Evolutionary conservation across 768 basidiomycete species (phyloP), one percentile per base, ranked within the genome.

Genomic region (Termitomyces sp.): DNA sequence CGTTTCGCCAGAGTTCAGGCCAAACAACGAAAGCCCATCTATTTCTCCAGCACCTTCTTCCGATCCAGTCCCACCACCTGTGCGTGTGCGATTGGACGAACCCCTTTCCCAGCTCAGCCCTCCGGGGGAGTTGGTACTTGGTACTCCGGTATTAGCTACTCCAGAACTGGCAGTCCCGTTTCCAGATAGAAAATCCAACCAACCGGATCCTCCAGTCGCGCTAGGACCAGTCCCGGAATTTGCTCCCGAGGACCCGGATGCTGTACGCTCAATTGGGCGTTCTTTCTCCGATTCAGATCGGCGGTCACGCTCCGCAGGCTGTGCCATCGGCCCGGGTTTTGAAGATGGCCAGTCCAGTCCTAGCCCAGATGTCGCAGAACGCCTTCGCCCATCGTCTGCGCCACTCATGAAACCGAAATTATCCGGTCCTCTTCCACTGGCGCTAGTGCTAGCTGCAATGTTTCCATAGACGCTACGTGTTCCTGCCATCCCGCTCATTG

Each of bases 141-240:
- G n/a, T 18, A 53, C 16, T 36, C 57, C 60, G 1, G 49, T 15
- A 24, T 24, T 20, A 28, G 44, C 11, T 7, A 54, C 53, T 42
- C 54, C 54, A 33, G 55, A 44, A 20, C 7, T 38, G 11, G 33
- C 13, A 6, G 9, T 35, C 3, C 39, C 36, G 7, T 44, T 63
- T 33, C 62, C 62, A 12, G 62, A 63, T 24, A 63, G 16, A 55
- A 59, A 63, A 20, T 63, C 54, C 40, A 63, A 28, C 62, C 62
- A 63, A 9, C 42, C 62, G 2, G 62, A 5, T 18, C 62, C 62
- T 54, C 53, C 53, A n/a, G 38, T 39, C 16, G 53, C 28, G 11
- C 54, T 33, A n/a, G 55, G 51, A 24, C 20, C 50, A 13, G 60
- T 11, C 20, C 15, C 45, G 39, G 53, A 11, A 22, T 46, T 40